These are phyloP conservation scores for Myriangium duriaei DNA, from an alignment of 2,329 filamentous ascomycete genomes.

Conservation along the genomic window DNA sequence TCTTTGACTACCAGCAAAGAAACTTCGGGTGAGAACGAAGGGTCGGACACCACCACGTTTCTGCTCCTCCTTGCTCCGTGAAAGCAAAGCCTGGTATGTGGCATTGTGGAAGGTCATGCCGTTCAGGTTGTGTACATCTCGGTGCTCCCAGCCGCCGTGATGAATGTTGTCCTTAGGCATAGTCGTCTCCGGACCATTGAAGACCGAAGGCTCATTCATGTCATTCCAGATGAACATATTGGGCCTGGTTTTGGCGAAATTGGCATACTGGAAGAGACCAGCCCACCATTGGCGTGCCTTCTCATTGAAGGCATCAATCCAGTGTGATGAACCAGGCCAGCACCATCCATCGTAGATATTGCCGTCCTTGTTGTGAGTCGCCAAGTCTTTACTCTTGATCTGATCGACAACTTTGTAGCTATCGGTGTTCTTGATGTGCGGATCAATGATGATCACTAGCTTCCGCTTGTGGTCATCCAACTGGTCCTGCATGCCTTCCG, in stretches of 20 bases:
- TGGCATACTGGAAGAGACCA: constrained; percentile 71
- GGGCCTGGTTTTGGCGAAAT: constrained; percentile 70
- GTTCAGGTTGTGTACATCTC: constrained; percentile 91
- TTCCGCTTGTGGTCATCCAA: constrained; percentile 77
- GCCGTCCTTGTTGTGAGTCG: constrained; percentile 79
- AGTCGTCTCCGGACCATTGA: constrained; percentile 94
- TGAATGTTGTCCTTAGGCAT: constrained; percentile 99
- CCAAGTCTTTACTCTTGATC: constrained; percentile 70
- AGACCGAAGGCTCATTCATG: constrained; percentile 98
- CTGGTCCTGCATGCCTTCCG: constrained; percentile 76
- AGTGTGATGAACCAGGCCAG: constrained; percentile 94
- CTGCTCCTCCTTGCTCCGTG: constrained; percentile 74
- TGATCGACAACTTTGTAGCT: constrained; percentile 67
- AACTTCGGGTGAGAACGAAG: constrained; percentile 85
- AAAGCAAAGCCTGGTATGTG: constrained; percentile 71
- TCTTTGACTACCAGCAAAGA: constrained; percentile 82
- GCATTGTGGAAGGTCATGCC: constrained; percentile 93
- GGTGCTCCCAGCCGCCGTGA: constrained; percentile 84
- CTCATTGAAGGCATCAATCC: constrained; percentile 95
- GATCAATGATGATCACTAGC: constrained; percentile 88
- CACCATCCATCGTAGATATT: constrained; percentile 93
- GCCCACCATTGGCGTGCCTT: constrained; percentile 86
- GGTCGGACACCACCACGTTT: constrained; percentile 44
- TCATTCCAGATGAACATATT: constrained; percentile 98
- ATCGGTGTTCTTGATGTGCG: constrained; percentile 88